These are phyloP conservation scores for Coprinopsis strossmayeri DNA, from an alignment of 768 basidiomycete species.

Conservation along the genomic window DNA sequence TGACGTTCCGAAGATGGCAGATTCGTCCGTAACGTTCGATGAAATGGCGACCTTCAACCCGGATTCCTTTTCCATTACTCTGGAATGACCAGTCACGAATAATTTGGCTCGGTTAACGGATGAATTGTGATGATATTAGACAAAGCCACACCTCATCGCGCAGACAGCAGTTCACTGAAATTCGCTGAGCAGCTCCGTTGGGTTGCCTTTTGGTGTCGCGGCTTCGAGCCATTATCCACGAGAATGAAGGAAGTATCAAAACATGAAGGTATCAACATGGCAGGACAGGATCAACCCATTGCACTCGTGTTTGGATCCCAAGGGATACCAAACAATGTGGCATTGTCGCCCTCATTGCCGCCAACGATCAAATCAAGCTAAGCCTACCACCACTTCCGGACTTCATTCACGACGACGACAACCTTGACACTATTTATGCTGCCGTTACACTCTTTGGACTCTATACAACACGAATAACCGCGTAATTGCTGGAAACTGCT, in stretches of 20 bases:
- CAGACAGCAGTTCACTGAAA: background rate
- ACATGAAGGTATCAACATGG: constrained; percentile 24
- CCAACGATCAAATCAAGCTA: too few species aligned
- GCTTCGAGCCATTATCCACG: constrained; percentile 24
- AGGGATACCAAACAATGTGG: too few species aligned
- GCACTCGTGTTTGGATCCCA: background rate
- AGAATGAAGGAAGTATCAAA: constrained; percentile 45
- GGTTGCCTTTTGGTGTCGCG: background rate
- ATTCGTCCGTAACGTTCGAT: constrained; percentile 55
- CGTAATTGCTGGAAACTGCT: too few species aligned
- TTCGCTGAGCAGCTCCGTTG: background rate
- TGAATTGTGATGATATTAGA: constrained; percentile 20
- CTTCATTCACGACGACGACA: too few species aligned
- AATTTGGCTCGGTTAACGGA: constrained; percentile 38
- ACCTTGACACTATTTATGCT: too few species aligned
- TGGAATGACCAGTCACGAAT: constrained; percentile 64
- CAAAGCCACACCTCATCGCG: background rate
- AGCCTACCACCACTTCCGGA: too few species aligned
- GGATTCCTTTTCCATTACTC: constrained; percentile 50
- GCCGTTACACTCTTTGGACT: too few species aligned
- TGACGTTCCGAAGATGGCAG: constrained; percentile 77
- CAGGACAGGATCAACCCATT: background rate
- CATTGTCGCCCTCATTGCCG: too few species aligned
- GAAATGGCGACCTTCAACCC: constrained; percentile 58
- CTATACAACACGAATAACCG: too few species aligned